These are phyloP conservation scores for Pythium periplocum DNA, from an alignment of 352 stramenopile species.

Conservation along the genomic window DNA sequence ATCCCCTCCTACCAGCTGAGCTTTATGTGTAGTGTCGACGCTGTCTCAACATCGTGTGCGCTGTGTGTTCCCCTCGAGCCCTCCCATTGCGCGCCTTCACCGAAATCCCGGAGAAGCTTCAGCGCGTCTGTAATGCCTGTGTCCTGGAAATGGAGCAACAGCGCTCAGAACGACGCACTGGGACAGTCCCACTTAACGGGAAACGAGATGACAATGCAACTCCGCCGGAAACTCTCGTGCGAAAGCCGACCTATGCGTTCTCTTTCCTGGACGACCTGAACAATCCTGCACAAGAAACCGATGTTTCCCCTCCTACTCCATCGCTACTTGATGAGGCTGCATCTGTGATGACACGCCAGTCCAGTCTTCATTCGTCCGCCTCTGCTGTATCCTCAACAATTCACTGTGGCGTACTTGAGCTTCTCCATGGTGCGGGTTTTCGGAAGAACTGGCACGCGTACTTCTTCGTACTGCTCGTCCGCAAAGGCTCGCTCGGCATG, in stretches of 20 bases:
- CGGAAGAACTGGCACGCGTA: slow-evolving; percentile 58
- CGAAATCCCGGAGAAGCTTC: slow-evolving; percentile 25
- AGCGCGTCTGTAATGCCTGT: slow-evolving; percentile 46
- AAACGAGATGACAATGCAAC: no score
- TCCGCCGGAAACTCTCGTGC: no score
- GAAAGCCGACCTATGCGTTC: no score
- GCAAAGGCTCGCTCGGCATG: slow-evolving; percentile 68
- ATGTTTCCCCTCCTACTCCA: no score
- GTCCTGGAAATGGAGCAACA: slow-evolving; percentile 26
- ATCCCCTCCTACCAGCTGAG: no score
- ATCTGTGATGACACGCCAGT: no score
- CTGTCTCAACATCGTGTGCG: slow-evolving; percentile 57
- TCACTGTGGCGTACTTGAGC: slow-evolving; percentile 42
- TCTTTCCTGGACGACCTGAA: no score
- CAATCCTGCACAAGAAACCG: no score
- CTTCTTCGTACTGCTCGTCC: slow-evolving; percentile 70
- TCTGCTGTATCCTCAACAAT: slow-evolving; percentile 25
- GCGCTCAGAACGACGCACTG: no score
- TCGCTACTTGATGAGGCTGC: no score
- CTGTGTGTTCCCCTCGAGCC: slow-evolving; percentile 49
- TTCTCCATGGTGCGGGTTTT: slow-evolving; percentile 48
- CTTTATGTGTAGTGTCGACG: slow-evolving; percentile 39
- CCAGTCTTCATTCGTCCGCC: background rate
- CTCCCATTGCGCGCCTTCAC: slow-evolving; percentile 52
- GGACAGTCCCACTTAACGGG: no score